Evolutionary conservation across 2,329 filamentous ascomycete species (phyloP).

Genomic region (Trichophyton simii): DNA sequence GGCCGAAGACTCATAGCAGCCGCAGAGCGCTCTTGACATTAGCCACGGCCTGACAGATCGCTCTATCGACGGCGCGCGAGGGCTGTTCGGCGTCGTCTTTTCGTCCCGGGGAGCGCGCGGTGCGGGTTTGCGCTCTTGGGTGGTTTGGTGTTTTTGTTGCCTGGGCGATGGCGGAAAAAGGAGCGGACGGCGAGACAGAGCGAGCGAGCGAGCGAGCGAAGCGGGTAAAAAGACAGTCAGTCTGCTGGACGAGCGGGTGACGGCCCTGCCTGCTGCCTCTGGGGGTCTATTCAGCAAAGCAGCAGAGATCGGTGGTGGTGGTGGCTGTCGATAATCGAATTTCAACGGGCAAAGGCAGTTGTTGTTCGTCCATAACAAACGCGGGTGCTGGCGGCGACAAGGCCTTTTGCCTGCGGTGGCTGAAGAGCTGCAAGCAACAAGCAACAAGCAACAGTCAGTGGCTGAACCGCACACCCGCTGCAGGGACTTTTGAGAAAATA

Average conservation of each 20-base stretch:
- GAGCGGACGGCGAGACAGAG: neutral
- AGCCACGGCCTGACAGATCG: neutral
- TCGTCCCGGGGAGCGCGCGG: neutral
- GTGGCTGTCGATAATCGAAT: no score
- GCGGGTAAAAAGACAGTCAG: neutral
- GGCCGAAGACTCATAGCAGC: conserved; percentile 1
- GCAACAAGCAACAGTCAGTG: neutral
- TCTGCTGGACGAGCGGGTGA: neutral
- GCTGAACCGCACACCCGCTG: neutral
- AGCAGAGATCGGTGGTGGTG: neutral
- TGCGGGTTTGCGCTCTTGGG: neutral
- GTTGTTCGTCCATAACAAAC: neutral
- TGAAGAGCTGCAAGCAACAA: neutral
- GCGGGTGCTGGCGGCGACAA: neutral
- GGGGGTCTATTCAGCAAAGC: neutral
- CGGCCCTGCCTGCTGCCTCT: neutral
- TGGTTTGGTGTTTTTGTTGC: neutral
- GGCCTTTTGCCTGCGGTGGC: neutral
- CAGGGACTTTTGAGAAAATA: neutral
- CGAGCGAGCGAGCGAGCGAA: neutral
- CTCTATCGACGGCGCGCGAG: neutral
- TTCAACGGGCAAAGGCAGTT: neutral
- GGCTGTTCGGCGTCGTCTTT: neutral
- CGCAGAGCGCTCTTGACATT: neutral
- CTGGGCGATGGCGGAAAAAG: neutral